Evolutionary conservation across 441 rosid species (phyloP).

Genomic region (Pelargonium fulgidum): DNA sequence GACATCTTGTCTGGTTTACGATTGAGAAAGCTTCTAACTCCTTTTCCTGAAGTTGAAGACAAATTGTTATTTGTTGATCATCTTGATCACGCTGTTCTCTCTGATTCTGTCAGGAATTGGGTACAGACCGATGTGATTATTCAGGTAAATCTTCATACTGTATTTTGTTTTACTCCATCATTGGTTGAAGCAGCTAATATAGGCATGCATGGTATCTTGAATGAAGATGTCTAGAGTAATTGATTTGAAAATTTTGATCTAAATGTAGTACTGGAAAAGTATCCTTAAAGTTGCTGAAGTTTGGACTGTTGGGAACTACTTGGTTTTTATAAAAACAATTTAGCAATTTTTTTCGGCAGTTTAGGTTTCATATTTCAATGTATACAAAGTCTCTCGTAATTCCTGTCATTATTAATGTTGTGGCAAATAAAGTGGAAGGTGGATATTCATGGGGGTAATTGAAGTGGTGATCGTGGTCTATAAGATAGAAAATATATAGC

Average conservation of each 20-base stretch:
- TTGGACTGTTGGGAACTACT: background rate
- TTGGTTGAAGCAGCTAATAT: constrained; percentile 11
- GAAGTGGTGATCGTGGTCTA: background rate
- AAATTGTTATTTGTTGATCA: constrained; percentile 61
- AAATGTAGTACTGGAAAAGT: constrained; percentile 4
- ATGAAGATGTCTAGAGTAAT: background rate
- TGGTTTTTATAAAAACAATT: background rate
- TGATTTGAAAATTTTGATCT: background rate
- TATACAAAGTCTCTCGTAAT: background rate
- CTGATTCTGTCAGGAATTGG: constrained; percentile 56
- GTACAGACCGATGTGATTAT: constrained; percentile 61
- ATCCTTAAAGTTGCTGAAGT: background rate
- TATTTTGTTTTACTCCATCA: constrained; percentile 9
- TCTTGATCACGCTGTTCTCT: constrained; percentile 82
- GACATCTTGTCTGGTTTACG: constrained; percentile 91
- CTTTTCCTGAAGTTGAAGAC: constrained; percentile 43
- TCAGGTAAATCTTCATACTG: constrained; percentile 53
- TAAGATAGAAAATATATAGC: background rate
- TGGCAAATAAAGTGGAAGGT: background rate
- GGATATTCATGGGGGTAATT: background rate
- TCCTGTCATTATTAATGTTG: background rate
- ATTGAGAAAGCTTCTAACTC: constrained; percentile 55
- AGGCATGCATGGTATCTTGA: constrained; percentile 15
- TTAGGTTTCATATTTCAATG: background rate
- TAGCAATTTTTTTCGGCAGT: background rate